Percentiles rank a stretch among this genome's conserved stretches.
Conservation (phyloP, 208 protist genomes). For the Wallacemonas sp. region DNA sequence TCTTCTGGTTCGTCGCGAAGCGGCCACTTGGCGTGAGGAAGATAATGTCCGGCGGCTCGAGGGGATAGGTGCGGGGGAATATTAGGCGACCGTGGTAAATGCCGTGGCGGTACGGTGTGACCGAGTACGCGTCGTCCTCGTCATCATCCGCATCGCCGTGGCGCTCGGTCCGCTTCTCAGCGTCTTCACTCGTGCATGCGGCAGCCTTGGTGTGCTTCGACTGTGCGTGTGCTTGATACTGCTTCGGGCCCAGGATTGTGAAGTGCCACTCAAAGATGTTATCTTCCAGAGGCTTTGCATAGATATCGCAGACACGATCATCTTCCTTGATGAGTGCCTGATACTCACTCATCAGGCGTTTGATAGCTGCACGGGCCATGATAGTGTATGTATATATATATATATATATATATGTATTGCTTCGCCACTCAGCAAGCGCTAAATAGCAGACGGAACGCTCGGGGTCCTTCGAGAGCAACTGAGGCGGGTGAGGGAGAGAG, state of each 20-base stretch:
- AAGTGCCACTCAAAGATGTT: slow-evolving; percentile 99
- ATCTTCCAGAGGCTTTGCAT: slow-evolving; percentile 69
- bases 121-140: slow-evolving; percentile 12
- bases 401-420: too few species aligned
- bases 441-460: too few species aligned
- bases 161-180: background rate
- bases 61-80: slow-evolving; percentile 87
- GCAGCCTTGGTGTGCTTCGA: too few species aligned
- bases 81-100: slow-evolving; percentile 87
- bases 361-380: slow-evolving; percentile 46
- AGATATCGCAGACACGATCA: slow-evolving; percentile 68
- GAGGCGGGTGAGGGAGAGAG: background rate
- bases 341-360: slow-evolving; percentile 71
- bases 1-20: slow-evolving; percentile 76
- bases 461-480: too few species aligned
- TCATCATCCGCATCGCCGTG: background rate
- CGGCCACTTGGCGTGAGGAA: slow-evolving; percentile 90
- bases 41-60: slow-evolving; percentile 84
- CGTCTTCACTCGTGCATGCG: too few species aligned
- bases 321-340: slow-evolving; percentile 32
- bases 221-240: too few species aligned
- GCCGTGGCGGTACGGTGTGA: slow-evolving; percentile 64
- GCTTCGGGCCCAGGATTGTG: slow-evolving; percentile 91
- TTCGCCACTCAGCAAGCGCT: too few species aligned
- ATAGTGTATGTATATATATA: slow-evolving; percentile 6